These are phyloP conservation scores for Glycine latifolia DNA, from an alignment of 306 rosid genomes.

Conservation along the genomic window DNA sequence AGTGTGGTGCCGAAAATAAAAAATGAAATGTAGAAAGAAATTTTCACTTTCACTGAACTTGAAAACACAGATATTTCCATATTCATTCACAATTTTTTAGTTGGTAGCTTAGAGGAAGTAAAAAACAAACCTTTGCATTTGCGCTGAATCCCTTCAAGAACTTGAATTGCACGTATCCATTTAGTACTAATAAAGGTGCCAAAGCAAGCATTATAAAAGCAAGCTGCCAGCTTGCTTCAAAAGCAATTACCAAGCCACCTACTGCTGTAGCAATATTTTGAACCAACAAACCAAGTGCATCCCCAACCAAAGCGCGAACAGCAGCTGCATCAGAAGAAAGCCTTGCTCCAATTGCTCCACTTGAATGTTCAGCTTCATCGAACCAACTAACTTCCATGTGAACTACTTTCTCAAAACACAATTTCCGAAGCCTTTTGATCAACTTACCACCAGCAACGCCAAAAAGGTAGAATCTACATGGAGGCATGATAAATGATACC, in stretches of 20 bases:
- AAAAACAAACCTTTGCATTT: slow-evolving; percentile 61
- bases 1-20: background rate
- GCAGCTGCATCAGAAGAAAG: slow-evolving; percentile 67
- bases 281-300: slow-evolving; percentile 65
- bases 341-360: slow-evolving; percentile 65
- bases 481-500: slow-evolving; percentile 49
- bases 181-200: slow-evolving; percentile 55
- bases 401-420: slow-evolving; percentile 62
- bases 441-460: slow-evolving; percentile 61
- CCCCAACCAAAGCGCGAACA: slow-evolving; percentile 64
- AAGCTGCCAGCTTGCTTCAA: slow-evolving; percentile 63
- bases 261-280: slow-evolving; percentile 57
- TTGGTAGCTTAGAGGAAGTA: slow-evolving; percentile 1
- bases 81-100: slow-evolving; percentile 15
- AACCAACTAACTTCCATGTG: slow-evolving; percentile 82
- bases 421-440: slow-evolving; percentile 52
- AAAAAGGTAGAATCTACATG: slow-evolving; percentile 59
- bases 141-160: slow-evolving; percentile 61
- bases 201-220: slow-evolving; percentile 57
- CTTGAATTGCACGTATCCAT: slow-evolving; percentile 54
- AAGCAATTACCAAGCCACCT: slow-evolving; percentile 56
- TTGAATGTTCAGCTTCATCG: slow-evolving; percentile 65
- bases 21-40: background rate
- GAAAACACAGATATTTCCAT: slow-evolving; percentile 13
- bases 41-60: background rate